phyloP scores from a whole-genome alignment of 164 flowering plant species.

The Annona squamosa region DNA sequence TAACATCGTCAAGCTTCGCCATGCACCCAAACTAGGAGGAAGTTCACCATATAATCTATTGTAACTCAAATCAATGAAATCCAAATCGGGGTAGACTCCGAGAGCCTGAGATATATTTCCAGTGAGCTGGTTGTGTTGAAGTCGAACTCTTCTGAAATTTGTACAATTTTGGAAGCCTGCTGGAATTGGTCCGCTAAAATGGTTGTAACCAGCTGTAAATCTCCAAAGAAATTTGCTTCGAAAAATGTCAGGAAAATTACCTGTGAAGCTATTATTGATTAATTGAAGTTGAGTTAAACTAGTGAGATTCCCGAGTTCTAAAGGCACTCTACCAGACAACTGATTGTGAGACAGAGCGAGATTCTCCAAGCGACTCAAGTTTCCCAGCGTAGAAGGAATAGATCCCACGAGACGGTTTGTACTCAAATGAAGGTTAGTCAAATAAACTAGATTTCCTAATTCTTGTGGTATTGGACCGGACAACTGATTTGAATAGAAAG shows the following conservation, averaged over 20 bases:
- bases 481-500: not conserved
- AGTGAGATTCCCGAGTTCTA: not conserved
- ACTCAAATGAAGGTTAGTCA: not conserved
- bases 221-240: conserved; percentile 9
- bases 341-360: not conserved
- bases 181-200: conserved; percentile 18
- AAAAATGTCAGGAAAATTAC: conserved; percentile 18
- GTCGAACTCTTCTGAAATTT: conserved; percentile 14
- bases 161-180: conserved; percentile 17
- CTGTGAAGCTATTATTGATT: conserved; percentile 14
- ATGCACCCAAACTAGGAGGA: conserved; percentile 22
- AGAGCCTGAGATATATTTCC: conserved; percentile 27
- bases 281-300: not conserved
- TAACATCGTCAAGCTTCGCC: conserved; percentile 12
- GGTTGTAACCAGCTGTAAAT: conserved; percentile 12
- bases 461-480: conserved; percentile 9
- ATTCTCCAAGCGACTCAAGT: not conserved
- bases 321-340: not conserved
- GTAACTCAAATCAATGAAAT: not conserved
- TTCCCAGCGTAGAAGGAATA: not conserved
- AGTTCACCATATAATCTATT: conserved; percentile 4
- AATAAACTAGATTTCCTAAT: conserved; percentile 5
- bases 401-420: not conserved
- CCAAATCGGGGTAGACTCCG: conserved; percentile 10
- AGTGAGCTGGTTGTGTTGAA: conserved; percentile 20